Base-by-base conservation (phyloP, 176 grass and related monocot genomes). In the Ampelocalamus luodianensis region DNA sequence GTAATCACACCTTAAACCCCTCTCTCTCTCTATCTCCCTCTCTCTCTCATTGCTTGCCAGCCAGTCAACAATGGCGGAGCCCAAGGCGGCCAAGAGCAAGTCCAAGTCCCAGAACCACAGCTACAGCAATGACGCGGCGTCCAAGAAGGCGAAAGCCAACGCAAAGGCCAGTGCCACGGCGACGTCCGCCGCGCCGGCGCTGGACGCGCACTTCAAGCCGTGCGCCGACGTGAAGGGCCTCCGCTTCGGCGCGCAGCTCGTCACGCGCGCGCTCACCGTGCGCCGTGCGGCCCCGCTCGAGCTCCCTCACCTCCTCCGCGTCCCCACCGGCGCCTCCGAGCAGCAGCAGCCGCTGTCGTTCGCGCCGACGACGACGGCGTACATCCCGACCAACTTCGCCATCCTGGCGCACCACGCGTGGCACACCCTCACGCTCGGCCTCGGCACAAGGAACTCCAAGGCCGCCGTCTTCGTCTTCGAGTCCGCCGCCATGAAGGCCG, bases 341-440 rank as follows among this genome's bases (percentile, higher is more conserved):
- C 13, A 23, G 66, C 50, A 4, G 79, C 69, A 32, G 38, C 54
- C 63, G 76, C 87, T 93, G 5, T 88, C 91, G 29, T 98, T 98
- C 85, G 87, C 91, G 36, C 92, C 95, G 22, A 95, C 93, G 26
- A 93, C 93, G 75, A 93, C 91, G 54, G 84, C 89, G 5, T 98
- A 93, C 80, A 85, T 98, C 65, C 95, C 93, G 34, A 98, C 95
- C 63, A 98, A 90, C 86, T 98, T 95, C 93, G 83, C 95, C n/a
- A 93, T 98, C 86, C 91, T 98, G 27, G 95, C 93, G 36, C 95
- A 98, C 71, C 90, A 98, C 80, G 95, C 95, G 26, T 98, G 95
- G 93, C 95, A 90, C 89, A 98, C 95, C 8, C 83, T 98, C 40
- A 98, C 95, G 3, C 93, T 98, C 15, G 93, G 95, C 0, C 93